Conservation (phyloP, 345 rosid genomes). For the Populus euphratica region DNA sequence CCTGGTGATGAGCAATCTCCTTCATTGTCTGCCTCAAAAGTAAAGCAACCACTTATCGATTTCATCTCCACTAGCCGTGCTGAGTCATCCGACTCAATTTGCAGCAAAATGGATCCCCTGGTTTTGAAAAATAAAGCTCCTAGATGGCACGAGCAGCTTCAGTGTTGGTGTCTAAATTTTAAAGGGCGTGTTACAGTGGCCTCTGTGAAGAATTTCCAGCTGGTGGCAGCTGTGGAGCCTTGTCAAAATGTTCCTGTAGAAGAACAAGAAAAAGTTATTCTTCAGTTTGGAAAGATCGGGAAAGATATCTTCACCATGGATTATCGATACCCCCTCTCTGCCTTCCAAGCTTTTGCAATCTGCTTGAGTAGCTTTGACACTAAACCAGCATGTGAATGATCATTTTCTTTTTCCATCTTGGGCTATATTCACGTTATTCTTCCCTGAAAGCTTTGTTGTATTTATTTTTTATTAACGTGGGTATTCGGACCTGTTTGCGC, state of each 20-base stretch:
- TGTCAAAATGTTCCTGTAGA: conserved; percentile 46
- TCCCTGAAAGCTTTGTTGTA: conserved; percentile 34
- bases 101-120: conserved; percentile 36
- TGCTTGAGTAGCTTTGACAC: conserved; percentile 96
- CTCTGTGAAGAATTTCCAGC: conserved; percentile 90
- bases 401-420: conserved; percentile 12
- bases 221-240: conserved; percentile 61
- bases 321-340: conserved; percentile 84
- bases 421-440: conserved; percentile 18
- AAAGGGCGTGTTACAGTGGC: conserved; percentile 92
- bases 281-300: conserved; percentile 93
- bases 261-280: conserved; percentile 70
- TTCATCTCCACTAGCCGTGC: conserved; percentile 36
- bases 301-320: conserved; percentile 96
- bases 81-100: conserved; percentile 18
- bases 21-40: conserved; percentile 23
- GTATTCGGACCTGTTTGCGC: accelerated
- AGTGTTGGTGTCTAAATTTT: conserved; percentile 91
- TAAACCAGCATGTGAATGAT: conserved; percentile 83
- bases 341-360: conserved; percentile 94
- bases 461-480: conserved; percentile 8
- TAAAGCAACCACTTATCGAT: conserved; percentile 37
- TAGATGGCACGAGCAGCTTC: conserved; percentile 95
- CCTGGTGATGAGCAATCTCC: conserved; percentile 18
- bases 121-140: conserved; percentile 83